Evolutionary conservation across 192 early-diverging fungal genomes (phyloP).

Genomic region (Backusella circina): DNA sequence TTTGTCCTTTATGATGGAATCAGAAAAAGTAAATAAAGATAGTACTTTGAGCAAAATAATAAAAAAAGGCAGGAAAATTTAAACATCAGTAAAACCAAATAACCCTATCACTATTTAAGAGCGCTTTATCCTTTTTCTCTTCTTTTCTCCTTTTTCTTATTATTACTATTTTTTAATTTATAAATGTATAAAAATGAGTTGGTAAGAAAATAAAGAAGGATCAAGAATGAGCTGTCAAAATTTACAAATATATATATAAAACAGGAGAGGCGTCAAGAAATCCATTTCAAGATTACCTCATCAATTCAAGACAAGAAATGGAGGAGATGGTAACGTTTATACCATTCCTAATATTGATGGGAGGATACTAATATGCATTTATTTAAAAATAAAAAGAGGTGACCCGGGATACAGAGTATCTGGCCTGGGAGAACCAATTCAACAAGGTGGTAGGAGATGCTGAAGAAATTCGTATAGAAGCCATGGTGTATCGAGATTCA

Average conservation of each 20-base stretch:
- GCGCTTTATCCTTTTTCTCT: not conserved
- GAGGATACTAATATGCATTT: not conserved
- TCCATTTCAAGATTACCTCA: constrained; percentile 5
- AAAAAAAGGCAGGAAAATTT: not conserved
- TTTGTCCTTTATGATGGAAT: not conserved
- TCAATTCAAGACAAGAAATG: constrained; percentile 4
- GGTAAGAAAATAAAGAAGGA: not conserved
- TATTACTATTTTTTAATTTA: not conserved
- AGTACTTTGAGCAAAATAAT: not conserved
- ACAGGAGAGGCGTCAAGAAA: constrained; percentile 6
- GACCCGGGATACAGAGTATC: constrained; percentile 51
- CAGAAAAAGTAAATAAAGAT: too few relatives aligned
- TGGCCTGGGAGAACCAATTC: constrained; percentile 54
- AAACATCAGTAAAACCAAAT: not conserved
- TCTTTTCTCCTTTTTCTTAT: not conserved
- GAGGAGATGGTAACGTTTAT: not conserved
- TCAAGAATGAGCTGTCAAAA: not conserved
- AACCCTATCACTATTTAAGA: not conserved
- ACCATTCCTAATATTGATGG: too few relatives aligned
- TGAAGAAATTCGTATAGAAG: constrained; percentile 31
- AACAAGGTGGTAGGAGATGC: constrained; percentile 47
- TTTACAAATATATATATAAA: not conserved
- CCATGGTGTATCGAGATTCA: constrained; percentile 44
- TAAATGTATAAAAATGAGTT: not conserved
- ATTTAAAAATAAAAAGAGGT: constrained; percentile 34